phyloP scores from a whole-genome alignment of 345 rosid species.

The Barbarea vulgaris region DNA sequence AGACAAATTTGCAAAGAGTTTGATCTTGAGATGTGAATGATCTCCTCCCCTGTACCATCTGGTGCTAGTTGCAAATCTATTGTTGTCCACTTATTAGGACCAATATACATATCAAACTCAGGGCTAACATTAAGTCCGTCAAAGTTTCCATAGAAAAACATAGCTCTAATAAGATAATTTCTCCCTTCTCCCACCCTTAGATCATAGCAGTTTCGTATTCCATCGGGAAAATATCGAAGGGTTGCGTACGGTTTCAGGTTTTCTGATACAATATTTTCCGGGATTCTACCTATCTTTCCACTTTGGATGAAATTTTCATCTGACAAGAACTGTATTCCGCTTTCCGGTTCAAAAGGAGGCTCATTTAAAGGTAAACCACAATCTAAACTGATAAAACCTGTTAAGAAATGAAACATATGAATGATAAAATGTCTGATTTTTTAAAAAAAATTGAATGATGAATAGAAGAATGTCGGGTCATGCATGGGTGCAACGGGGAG shows the following conservation, averaged over 20 bases:
- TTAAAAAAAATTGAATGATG: too few species aligned
- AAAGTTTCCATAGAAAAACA: constrained; percentile 39
- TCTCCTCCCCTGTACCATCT: constrained; percentile 32
- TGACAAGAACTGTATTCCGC: constrained; percentile 36
- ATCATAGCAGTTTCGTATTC: constrained; percentile 44
- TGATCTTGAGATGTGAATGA: constrained; percentile 33
- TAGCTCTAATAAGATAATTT: constrained; percentile 41
- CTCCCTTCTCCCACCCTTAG: constrained; percentile 27
- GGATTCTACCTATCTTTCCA: constrained; percentile 16
- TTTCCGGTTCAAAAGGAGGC: constrained; percentile 21
- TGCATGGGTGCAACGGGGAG: background rate
- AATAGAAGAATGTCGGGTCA: background rate
- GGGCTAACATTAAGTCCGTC: constrained; percentile 34
- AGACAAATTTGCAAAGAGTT: constrained; percentile 43
- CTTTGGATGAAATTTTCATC: constrained; percentile 40
- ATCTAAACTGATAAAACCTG: constrained; percentile 48
- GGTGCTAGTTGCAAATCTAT: constrained; percentile 31
- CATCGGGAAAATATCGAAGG: constrained; percentile 46
- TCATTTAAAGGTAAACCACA: constrained; percentile 36
- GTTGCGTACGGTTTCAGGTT: constrained; percentile 5
- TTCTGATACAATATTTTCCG: background rate
- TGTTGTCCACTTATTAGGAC: constrained; percentile 40
- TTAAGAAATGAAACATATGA: constrained; percentile 17
- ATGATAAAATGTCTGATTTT: background rate
- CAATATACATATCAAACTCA: constrained; percentile 34